Evolutionary conservation across 805 yeast genomes (phyloP).

Genomic region (Danielozyma ontarioensis): DNA sequence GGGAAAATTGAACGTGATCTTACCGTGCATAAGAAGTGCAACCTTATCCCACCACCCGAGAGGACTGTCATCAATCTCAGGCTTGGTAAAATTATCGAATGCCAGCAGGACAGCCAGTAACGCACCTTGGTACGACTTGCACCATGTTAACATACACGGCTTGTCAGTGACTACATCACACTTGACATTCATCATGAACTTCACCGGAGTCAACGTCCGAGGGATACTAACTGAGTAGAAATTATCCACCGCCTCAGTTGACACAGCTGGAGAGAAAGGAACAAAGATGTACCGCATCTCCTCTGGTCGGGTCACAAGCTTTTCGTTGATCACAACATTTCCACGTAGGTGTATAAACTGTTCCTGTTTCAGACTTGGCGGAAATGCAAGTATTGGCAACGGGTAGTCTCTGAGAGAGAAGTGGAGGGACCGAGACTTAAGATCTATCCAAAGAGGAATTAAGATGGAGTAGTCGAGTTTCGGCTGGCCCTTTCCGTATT

Average conservation of each 20-base stretch:
- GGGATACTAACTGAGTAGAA: conserved; percentile 55
- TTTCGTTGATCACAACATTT: conserved; percentile 56
- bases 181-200: conserved; percentile 46
- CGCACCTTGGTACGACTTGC: conserved; percentile 59
- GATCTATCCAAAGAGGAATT: conserved; percentile 43
- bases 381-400: conserved; percentile 52
- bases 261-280: conserved; percentile 53
- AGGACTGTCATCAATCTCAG: conserved; percentile 40
- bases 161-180: conserved; percentile 40
- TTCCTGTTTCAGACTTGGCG: too few species aligned
- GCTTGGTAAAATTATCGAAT: conserved; percentile 41
- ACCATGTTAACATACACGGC: conserved; percentile 57
- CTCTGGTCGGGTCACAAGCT: conserved; percentile 35
- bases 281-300: conserved; percentile 49
- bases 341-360: conserved; percentile 18
- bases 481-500: conserved; percentile 47
- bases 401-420: conserved; percentile 52
- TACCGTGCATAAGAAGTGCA: conserved; percentile 51
- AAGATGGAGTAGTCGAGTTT: conserved; percentile 49
- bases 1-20: conserved; percentile 40
- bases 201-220: conserved; percentile 61
- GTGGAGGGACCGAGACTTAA: conserved; percentile 39
- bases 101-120: conserved; percentile 44
- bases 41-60: conserved; percentile 51
- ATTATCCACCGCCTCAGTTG: conserved; percentile 28